phyloP scores from a whole-genome alignment of 768 basidiomycete genomes.

The Mycena leptocephala region DNA sequence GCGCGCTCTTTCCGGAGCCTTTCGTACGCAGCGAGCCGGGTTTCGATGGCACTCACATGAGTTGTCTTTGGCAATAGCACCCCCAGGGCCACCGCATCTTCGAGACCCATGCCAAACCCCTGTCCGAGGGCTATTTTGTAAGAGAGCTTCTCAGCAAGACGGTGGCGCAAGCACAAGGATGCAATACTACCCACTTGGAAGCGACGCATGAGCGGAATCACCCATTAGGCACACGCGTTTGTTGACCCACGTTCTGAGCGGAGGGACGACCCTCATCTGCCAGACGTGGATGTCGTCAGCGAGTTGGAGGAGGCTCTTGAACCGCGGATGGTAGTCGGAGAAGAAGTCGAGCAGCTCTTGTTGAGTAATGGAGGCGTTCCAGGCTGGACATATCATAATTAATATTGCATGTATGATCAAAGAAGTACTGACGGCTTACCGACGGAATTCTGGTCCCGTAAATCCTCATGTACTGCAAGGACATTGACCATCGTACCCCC shows the following conservation, averaged over 20 bases:
- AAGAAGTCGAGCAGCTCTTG: constrained; percentile 24
- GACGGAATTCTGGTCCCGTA: constrained; percentile 22
- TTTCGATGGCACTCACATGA: not conserved
- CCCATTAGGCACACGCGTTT: constrained; percentile 19
- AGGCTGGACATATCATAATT: constrained; percentile 15
- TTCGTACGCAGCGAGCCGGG: constrained; percentile 25
- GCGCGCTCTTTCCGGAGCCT: constrained; percentile 27
- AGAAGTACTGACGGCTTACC: not conserved
- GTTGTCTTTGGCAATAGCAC: constrained; percentile 14
- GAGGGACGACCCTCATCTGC: constrained; percentile 32
- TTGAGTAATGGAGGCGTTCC: constrained; percentile 26
- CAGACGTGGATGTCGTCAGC: constrained; percentile 28
- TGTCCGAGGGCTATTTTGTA: constrained; percentile 21
- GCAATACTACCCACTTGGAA: constrained; percentile 15
- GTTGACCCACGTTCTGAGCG: constrained; percentile 25
- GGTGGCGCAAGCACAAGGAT: not conserved
- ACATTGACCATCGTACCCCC: constrained; percentile 23
- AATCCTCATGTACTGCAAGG: constrained; percentile 28
- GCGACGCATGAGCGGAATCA: constrained; percentile 31
- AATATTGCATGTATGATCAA: not conserved
- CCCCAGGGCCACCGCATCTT: constrained; percentile 28
- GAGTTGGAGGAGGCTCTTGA: constrained; percentile 19
- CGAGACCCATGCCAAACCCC: constrained; percentile 31
- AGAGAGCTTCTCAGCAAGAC: too few relatives aligned
- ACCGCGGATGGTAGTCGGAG: constrained; percentile 27